Evolutionary conservation across 2,329 filamentous ascomycete species (phyloP).

Genomic region (Colletotrichum shisoi): DNA sequence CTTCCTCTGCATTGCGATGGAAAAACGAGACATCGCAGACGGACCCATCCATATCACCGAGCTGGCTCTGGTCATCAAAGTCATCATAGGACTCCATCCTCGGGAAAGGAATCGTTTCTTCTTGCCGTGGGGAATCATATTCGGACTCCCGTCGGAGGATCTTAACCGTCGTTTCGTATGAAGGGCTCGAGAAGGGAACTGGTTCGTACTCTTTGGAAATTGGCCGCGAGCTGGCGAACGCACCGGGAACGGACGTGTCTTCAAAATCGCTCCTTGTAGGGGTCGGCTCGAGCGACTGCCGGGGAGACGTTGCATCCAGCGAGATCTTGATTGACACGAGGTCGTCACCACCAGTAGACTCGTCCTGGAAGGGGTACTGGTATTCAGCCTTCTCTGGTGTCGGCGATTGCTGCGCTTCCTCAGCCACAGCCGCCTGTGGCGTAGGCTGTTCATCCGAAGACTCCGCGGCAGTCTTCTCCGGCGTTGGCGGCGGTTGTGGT

Average conservation of each 20-base stretch:
- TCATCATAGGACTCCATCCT: conserved; percentile 50
- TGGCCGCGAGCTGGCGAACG: conserved; percentile 43
- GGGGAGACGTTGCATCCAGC: conserved; percentile 48
- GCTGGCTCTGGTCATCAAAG: conserved; percentile 51
- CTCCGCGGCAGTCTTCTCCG: background rate
- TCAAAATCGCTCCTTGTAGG: conserved; percentile 43
- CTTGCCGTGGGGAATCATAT: conserved; percentile 42
- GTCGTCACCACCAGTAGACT: conserved; percentile 48
- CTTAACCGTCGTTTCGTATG: conserved; percentile 59
- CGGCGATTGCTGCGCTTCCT: background rate
- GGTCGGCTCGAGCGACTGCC: conserved; percentile 42
- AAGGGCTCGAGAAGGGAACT: conserved; percentile 50
- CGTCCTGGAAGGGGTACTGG: conserved; percentile 61
- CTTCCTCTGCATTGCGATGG: conserved; percentile 48
- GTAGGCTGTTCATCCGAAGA: background rate
- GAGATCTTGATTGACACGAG: conserved; percentile 53
- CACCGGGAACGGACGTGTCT: conserved; percentile 44
- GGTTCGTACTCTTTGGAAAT: conserved; percentile 50
- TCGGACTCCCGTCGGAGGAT: conserved; percentile 58
- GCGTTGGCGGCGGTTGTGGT: background rate
- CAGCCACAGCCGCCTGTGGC: background rate
- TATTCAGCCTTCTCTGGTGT: conserved; percentile 52
- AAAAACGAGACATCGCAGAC: conserved; percentile 43
- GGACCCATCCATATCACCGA: conserved; percentile 44
- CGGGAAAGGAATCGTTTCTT: conserved; percentile 48